Evolutionary conservation across 495 filamentous ascomycete genomes (phyloP).

Genomic region (Lichenothelia convexa): DNA sequence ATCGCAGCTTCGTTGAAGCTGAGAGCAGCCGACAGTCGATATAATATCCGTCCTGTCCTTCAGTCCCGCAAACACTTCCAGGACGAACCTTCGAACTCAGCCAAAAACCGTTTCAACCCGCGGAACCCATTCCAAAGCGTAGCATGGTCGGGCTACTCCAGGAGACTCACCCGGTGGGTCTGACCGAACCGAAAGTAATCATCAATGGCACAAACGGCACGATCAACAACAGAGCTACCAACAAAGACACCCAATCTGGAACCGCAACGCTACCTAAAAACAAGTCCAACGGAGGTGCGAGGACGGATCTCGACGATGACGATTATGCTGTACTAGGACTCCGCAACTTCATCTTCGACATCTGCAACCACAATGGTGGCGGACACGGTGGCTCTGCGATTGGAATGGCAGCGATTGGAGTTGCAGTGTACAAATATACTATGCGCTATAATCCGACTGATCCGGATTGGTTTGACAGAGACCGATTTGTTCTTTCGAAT

Average conservation of each 20-base stretch:
- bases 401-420: constrained; percentile 1
- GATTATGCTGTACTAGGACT: neutral
- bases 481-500: constrained; percentile 1
- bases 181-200: neutral
- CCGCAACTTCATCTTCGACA: neutral
- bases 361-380: neutral
- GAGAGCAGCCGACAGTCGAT: too few relatives aligned
- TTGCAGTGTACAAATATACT: neutral
- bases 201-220: neutral
- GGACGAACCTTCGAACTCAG: too few relatives aligned
- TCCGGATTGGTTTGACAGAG: neutral
- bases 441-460: neutral
- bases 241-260: too few relatives aligned
- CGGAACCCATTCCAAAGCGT: too few relatives aligned
- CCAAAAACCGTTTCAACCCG: too few relatives aligned
- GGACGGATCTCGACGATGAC: neutral
- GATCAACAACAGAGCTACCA: too few relatives aligned
- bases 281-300: too few relatives aligned
- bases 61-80: too few relatives aligned
- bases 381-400: neutral
- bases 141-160: too few relatives aligned
- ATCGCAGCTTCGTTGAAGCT: too few relatives aligned
- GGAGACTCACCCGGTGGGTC: neutral
- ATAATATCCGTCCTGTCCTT: too few relatives aligned
- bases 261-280: neutral